Base-by-base conservation (phyloP, 495 filamentous ascomycete genomes). In the Tuber microsphaerosporum region DNA sequence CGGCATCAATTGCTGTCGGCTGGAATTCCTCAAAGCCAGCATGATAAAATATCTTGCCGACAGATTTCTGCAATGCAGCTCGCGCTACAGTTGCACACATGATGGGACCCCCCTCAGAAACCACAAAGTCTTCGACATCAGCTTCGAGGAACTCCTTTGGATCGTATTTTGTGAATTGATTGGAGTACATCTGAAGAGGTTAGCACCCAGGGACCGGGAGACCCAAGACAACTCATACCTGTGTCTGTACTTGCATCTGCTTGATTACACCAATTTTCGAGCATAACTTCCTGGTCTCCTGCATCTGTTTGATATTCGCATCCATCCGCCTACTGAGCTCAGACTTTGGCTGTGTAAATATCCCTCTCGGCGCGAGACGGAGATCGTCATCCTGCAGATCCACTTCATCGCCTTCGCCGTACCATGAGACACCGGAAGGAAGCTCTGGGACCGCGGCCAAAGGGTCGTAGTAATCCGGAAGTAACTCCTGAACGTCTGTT, bases 231-330 rank as follows among this genome's bases (percentile, higher is more conserved):
- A 61, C 10, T 46, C 86, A 79, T 89, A 94, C 94, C 89, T 97
- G 95, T 69, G 94, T 91, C 82, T 99, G 96, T 44, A 97, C 86
- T 83, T 98, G 96, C 95, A 99, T 99, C 86, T 99, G 95, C 87
- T 98, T 99, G 83, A 99, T 94, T 75, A 99, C 91, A 43, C 92
- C 90, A 82, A 98, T 94, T 84, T 98, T 98, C 4, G 93, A 94
- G 82, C 92, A 96, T 17, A 99, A 88, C 83, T 97, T 98, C 79
- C 96, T 87, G 0, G 95, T 98, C 75, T 97, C 94, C 83, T 99
- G 95, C 90, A 98, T 93, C 82, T 97, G 94, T 56, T 89, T 88
- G 86, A 98, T 91, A 80, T 99, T 99, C 72, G 89, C 89, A 76
- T 97, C 92, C 81, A 99, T 89, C 83, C 90, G 94, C 72, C 87